Evolutionary conservation across 306 rosid species (phyloP), one percentile per base, ranked within the genome.

Genomic region (Ammopiptanthus mongolicus): DNA sequence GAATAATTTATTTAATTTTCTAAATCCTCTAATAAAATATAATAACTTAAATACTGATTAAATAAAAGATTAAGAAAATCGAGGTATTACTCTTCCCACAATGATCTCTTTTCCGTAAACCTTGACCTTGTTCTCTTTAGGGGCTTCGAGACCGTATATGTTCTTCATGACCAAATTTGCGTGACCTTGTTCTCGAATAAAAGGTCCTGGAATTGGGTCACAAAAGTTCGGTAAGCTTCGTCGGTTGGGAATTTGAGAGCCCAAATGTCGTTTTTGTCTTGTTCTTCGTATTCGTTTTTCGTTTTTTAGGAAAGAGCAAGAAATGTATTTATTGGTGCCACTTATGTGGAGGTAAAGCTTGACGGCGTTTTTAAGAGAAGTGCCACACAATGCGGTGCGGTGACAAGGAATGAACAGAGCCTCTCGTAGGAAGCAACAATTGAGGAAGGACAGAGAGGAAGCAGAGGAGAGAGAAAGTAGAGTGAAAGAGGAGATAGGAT

Each of bases 311-410:
- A 89, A 91, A 13, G 81, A 77, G 80, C 84, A 93, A 3, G 56
- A 71, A 5, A 86, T 58, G 64, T 78, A 73, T 71, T 90, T 93
- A 42, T 88, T 90, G 51, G 97, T 88, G 9, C 91, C 97, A 1
- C 97, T 96, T 65, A 93, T 82, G 80, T 93, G 97, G 53, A 93
- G 98, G 85, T 91, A 93, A 56, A 91, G 96, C 79, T 89, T 93
- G 34, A 89, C 96, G 22, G 91, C 79, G 78, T 93, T 93, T 39
- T 29, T 78, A 9, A n/a, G n/a, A n/a, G n/a, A n/a, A n/a, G n/a
- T n/a, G n/a, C n/a, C n/a, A n/a, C n/a, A n/a, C n/a, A n/a, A n/a
- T n/a, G n/a, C n/a, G n/a, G n/a, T n/a, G n/a, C n/a, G n/a, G n/a
- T n/a, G n/a, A n/a, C n/a, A n/a, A n/a, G n/a, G n/a, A n/a, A n/a